Percentiles rank a stretch among this genome's conserved stretches.
These are phyloP conservation scores for Leptomonas pyrrhocoris DNA, from an alignment of 208 protist species.

Conservation along the genomic window DNA sequence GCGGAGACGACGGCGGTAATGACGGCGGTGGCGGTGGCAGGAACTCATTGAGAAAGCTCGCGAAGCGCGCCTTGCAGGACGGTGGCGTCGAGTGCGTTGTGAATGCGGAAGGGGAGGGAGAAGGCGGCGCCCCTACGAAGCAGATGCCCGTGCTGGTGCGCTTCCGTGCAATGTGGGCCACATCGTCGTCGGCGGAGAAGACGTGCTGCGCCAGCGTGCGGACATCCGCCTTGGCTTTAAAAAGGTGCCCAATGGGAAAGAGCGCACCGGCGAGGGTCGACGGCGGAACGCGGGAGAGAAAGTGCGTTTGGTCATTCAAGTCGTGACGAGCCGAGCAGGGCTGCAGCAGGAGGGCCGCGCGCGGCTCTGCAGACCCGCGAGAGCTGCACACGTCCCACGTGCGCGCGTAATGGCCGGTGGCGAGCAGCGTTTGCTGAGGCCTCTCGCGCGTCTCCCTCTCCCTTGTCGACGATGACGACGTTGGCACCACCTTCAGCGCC, in stretches of 20 bases:
- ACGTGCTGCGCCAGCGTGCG: slow-evolving; percentile 42
- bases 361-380: neutral
- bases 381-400: slow-evolving; percentile 26
- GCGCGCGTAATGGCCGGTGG: slow-evolving; percentile 85
- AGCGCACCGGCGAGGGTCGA: slow-evolving; percentile 37
- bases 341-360: slow-evolving; percentile 43
- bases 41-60: slow-evolving; percentile 68
- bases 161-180: slow-evolving; percentile 40
- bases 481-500: slow-evolving; percentile 15
- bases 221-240: slow-evolving; percentile 66
- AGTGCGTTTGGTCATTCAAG: slow-evolving; percentile 81
- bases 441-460: neutral
- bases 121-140: slow-evolving; percentile 49
- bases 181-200: slow-evolving; percentile 5
- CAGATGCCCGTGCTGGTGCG: slow-evolving; percentile 86
- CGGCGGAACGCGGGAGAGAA: slow-evolving; percentile 58
- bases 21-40: slow-evolving; percentile 31
- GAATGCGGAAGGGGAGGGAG: neutral
- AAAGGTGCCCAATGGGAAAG: slow-evolving; percentile 80
- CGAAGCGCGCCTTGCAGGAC: slow-evolving; percentile 40
- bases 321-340: slow-evolving; percentile 61
- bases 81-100: neutral
- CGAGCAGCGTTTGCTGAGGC: slow-evolving; percentile 34
- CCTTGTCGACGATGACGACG: neutral
- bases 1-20: slow-evolving; percentile 19